phyloP scores from a whole-genome alignment of 1,284 basidiomycete species.

The Anthracocystis panici-leucophaei region DNA sequence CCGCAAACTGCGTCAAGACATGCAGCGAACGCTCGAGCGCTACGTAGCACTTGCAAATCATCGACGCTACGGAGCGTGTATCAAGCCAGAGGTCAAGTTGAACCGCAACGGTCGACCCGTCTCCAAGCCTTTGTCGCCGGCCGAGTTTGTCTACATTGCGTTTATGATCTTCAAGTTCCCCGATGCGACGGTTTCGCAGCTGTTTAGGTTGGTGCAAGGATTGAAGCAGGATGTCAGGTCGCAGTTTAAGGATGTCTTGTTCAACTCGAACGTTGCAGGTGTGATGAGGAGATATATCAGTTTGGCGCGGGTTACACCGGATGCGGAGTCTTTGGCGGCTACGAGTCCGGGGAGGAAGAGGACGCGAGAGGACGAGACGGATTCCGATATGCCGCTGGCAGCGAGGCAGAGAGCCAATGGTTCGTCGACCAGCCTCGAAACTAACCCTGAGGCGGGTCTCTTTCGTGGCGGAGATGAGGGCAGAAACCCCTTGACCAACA shows the following conservation, averaged over 20 bases:
- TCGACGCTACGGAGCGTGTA: constrained; percentile 31
- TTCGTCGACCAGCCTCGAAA: constrained; percentile 12
- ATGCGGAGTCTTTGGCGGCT: constrained; percentile 3
- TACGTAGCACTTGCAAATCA: constrained; percentile 50
- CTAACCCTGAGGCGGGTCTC: constrained; percentile 34
- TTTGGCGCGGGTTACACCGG: constrained; percentile 7
- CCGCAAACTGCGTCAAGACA: constrained; percentile 6
- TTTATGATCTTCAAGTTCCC: constrained; percentile 46
- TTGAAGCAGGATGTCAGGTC: constrained; percentile 46
- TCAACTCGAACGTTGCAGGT: constrained; percentile 33
- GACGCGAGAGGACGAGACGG: constrained; percentile 12
- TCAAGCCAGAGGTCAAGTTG: constrained; percentile 40
- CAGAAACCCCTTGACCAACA: constrained; percentile 31
- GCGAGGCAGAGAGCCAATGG: constrained; percentile 14
- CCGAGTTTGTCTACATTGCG: constrained; percentile 53
- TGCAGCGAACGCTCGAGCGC: constrained; percentile 36
- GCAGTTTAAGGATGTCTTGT: constrained; percentile 48
- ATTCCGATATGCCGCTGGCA: constrained; percentile 21
- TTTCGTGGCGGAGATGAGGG: constrained; percentile 11
- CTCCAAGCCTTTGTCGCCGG: constrained; percentile 44
- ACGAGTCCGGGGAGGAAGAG: constrained; percentile 20
- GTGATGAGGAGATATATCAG: constrained; percentile 42
- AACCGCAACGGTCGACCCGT: constrained; percentile 13
- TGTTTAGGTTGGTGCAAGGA: constrained; percentile 37
- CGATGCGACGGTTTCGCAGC: constrained; percentile 24